Conservation (phyloP, 371 early-diverging fungal genomes). For the Parasitella parasitica region DNA sequence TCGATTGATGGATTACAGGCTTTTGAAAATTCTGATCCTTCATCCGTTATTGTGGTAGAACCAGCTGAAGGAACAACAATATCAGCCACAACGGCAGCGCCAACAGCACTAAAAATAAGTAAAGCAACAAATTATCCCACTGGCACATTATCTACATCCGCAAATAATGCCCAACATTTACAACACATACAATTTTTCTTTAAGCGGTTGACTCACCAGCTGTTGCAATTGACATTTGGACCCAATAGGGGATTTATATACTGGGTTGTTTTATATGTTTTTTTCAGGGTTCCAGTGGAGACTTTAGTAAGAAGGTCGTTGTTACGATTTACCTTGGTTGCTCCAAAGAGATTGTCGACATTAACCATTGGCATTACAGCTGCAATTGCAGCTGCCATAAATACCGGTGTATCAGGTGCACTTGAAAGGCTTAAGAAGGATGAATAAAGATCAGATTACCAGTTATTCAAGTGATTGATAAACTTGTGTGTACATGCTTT, state of each 20-base stretch:
- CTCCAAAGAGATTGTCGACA: not conserved
- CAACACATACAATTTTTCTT: not conserved
- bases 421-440: slow-evolving; percentile 2
- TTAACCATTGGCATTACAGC: slow-evolving; percentile 20
- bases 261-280: slow-evolving; percentile 15
- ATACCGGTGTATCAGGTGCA: slow-evolving; percentile 3
- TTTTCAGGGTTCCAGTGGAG: slow-evolving; percentile 22
- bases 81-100: not conserved
- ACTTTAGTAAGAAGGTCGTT: not conserved
- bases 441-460: not conserved
- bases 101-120: not conserved
- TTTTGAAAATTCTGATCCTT: not conserved
- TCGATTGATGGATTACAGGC: not conserved
- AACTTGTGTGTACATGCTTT: too few species aligned
- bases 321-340: not conserved
- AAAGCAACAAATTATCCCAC: not conserved
- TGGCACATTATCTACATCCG: not conserved
- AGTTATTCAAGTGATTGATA: too few species aligned
- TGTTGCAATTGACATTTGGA: slow-evolving; percentile 6
- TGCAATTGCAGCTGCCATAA: slow-evolving; percentile 4
- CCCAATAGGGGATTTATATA: slow-evolving; percentile 5
- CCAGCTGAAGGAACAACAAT: not conserved
- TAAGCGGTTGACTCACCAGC: not conserved
- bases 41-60: not conserved
- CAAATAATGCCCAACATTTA: not conserved